These are phyloP conservation scores for Fusarium burgessii DNA, from an alignment of 2,329 filamentous ascomycete genomes.

Conservation along the genomic window DNA sequence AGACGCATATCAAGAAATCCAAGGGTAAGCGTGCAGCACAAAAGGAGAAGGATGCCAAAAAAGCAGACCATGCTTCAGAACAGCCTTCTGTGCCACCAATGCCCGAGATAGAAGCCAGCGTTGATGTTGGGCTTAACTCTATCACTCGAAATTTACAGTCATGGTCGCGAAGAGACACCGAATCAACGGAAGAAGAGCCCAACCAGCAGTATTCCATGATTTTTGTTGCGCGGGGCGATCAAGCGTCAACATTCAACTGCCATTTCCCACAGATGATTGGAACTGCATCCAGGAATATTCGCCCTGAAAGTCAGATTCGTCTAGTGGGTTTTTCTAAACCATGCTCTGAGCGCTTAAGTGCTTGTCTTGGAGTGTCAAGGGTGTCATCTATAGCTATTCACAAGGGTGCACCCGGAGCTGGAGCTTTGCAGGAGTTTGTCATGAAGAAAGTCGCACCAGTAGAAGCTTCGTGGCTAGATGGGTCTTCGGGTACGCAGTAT, in stretches of 20 bases:
- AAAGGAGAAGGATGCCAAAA: constrained; percentile 60
- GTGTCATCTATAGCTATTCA: constrained; percentile 73
- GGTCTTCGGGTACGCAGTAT: constrained; percentile 43
- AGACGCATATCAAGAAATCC: constrained; percentile 65
- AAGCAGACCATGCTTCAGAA: constrained; percentile 32
- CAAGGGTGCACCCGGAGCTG: constrained; percentile 66
- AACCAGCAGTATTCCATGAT: constrained; percentile 61
- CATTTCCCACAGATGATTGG: constrained; percentile 70
- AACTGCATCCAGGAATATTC: constrained; percentile 59
- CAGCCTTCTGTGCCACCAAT: constrained; percentile 50
- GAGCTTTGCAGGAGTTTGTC: constrained; percentile 68
- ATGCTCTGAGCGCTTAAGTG: constrained; percentile 68
- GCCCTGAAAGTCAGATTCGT: constrained; percentile 58
- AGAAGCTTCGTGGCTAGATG: constrained; percentile 65
- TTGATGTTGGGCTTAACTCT: constrained; percentile 74
- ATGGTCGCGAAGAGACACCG: constrained; percentile 43
- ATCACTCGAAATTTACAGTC: constrained; percentile 71
- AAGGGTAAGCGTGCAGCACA: constrained; percentile 68
- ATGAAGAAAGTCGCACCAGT: constrained; percentile 64
- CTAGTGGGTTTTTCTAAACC: constrained; percentile 73
- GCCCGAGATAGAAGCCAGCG: constrained; percentile 66
- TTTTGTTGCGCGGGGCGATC: constrained; percentile 69
- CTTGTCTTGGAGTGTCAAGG: constrained; percentile 69
- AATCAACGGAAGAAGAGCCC: not conserved
- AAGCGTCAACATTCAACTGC: constrained; percentile 68